These are phyloP conservation scores for Salvia rosmarinus DNA, from an alignment of 257 asterid genomes.

Conservation along the genomic window DNA sequence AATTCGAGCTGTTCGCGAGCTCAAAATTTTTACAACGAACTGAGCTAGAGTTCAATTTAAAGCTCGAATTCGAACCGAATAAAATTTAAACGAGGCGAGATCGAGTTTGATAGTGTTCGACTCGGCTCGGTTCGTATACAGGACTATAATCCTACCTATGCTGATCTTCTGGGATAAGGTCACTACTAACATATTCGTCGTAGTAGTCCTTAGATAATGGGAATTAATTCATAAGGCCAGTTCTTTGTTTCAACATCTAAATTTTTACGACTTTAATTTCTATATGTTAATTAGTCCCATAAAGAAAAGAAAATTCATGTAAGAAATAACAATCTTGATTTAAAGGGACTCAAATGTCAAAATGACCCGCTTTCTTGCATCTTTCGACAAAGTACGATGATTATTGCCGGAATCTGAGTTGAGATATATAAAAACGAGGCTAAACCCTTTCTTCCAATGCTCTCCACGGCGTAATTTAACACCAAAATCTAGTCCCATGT, in stretches of 20 bases:
- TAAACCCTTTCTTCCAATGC: constrained; percentile 55
- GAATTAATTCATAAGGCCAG: constrained; percentile 71
- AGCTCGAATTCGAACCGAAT: no score
- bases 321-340: neutral
- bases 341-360: no score
- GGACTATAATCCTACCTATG: constrained; percentile 67
- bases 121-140: no score
- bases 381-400: constrained; percentile 64
- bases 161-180: constrained; percentile 34
- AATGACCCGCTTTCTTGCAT: constrained; percentile 61
- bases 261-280: no score
- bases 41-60: no score
- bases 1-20: no score
- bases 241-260: constrained; percentile 51
- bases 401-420: constrained; percentile 49
- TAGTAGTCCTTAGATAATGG: constrained; percentile 50
- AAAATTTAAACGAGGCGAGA: no score
- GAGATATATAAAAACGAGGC: constrained; percentile 54
- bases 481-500: constrained; percentile 48
- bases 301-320: no score
- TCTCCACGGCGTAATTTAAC: constrained; percentile 49
- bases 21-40: no score
- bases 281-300: no score
- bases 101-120: no score
- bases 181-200: constrained; percentile 42